Percentiles rank a stretch among this genome's conserved stretches.
Evolutionary conservation across 2,329 filamentous ascomycete genomes (phyloP).

Genomic region (Curvularia spicifera): DNA sequence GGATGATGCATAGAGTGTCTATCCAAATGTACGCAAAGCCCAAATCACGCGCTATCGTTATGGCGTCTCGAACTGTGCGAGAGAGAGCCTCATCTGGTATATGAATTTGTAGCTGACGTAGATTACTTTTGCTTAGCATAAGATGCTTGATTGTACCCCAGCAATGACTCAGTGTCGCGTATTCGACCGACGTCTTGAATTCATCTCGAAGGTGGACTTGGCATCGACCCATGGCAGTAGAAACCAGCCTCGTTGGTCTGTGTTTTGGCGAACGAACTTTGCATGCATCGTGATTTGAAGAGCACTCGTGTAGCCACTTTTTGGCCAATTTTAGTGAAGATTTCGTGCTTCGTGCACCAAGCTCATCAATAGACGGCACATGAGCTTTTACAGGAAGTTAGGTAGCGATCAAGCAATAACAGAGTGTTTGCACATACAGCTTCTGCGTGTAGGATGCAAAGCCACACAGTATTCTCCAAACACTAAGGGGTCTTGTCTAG

Average conservation of each 20-base stretch:
- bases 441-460: background rate
- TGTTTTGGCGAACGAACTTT: background rate
- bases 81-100: background rate
- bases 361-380: background rate
- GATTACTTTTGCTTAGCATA: background rate
- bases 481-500: no score
- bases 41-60: background rate
- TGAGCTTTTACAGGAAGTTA: background rate
- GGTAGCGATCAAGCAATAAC: background rate
- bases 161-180: background rate
- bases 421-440: background rate
- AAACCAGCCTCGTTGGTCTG: background rate
- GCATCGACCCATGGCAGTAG: background rate
- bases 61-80: background rate
- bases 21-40: background rate
- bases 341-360: background rate
- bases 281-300: background rate
- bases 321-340: background rate
- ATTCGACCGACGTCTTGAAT: background rate
- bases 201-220: background rate
- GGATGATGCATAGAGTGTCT: conserved; percentile 1
- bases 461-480: background rate
- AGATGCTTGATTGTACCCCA: background rate
- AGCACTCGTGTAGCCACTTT: background rate
- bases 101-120: background rate